These are phyloP conservation scores for Chalaropsis ovoidea DNA, from an alignment of 2,329 filamentous ascomycete genomes.

Conservation along the genomic window DNA sequence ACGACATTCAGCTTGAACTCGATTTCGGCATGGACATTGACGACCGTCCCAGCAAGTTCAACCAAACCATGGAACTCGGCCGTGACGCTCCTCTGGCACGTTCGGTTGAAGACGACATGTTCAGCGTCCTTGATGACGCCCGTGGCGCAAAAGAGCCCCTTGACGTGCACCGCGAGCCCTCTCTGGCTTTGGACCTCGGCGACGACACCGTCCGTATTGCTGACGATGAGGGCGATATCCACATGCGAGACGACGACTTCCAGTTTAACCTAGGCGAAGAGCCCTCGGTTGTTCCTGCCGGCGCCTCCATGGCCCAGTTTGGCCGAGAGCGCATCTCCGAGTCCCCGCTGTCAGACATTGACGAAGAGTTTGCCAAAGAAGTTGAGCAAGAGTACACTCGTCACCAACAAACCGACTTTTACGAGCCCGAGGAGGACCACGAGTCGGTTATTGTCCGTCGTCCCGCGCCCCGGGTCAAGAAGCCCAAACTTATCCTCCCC, in stretches of 20 bases:
- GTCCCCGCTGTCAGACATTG: conserved; percentile 60
- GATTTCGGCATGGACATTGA: conserved; percentile 67
- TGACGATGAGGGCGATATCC: conserved; percentile 54
- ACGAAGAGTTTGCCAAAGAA: conserved; percentile 51
- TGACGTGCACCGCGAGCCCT: conserved; percentile 45
- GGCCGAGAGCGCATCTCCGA: conserved; percentile 55
- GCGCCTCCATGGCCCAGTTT: conserved; percentile 37
- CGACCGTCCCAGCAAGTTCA: conserved; percentile 44
- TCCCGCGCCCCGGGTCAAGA: conserved; percentile 60
- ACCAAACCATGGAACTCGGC: conserved; percentile 73
- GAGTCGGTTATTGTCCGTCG: conserved; percentile 52
- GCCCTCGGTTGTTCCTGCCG: conserved; percentile 45
- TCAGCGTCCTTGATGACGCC: conserved; percentile 52
- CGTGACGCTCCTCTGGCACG: conserved; percentile 67
- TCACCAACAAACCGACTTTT: conserved; percentile 46
- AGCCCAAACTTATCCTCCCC: conserved; percentile 70
- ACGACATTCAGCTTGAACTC: conserved; percentile 61
- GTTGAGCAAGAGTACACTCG: conserved; percentile 49
- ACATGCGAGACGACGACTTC: conserved; percentile 53
- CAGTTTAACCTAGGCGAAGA: conserved; percentile 50
- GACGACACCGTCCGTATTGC: conserved; percentile 49
- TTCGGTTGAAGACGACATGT: conserved; percentile 58
- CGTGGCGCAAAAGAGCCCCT: conserved; percentile 41
- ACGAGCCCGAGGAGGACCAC: conserved; percentile 50
- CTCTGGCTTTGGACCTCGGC: conserved; percentile 45